Percentiles rank a stretch among this genome's conserved stretches.
Evolutionary conservation across 345 rosid species (phyloP).

Genomic region (Cochlearia excelsa): DNA sequence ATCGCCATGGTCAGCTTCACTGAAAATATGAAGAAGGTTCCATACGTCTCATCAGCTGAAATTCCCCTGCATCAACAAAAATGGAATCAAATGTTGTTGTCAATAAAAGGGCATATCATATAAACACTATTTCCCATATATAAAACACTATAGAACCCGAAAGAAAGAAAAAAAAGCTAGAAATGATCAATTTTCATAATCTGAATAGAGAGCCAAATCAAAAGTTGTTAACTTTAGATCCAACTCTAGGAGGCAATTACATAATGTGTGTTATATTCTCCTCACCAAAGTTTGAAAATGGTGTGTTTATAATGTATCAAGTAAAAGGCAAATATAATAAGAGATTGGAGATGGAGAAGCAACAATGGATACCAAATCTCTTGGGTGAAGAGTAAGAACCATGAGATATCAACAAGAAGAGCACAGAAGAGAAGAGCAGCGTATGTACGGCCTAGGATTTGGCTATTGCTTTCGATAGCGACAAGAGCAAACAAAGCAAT

Average conservation of each 20-base stretch:
- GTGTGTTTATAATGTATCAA: too few relatives aligned
- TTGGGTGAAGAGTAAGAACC: slow-evolving; percentile 67
- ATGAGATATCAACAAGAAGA: slow-evolving; percentile 56
- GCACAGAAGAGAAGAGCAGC: slow-evolving; percentile 75
- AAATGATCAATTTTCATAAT: slow-evolving; percentile 2
- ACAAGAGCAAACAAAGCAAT: slow-evolving; percentile 84
- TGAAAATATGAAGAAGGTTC: slow-evolving; percentile 59
- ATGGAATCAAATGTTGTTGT: background rate
- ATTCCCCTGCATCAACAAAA: slow-evolving; percentile 48
- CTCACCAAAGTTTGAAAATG: too few relatives aligned
- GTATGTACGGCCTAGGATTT: slow-evolving; percentile 73
- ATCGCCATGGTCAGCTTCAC: slow-evolving; percentile 74
- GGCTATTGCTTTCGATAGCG: slow-evolving; percentile 83
- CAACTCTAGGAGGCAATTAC: background rate
- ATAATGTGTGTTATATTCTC: too few relatives aligned
- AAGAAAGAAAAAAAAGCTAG: too few relatives aligned
- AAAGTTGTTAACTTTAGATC: background rate
- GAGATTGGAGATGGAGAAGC: too few relatives aligned
- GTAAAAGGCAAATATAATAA: too few relatives aligned
- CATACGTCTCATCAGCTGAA: slow-evolving; percentile 53
- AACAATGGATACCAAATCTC: slow-evolving; percentile 52
- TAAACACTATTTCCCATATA: too few relatives aligned
- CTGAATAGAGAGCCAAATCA: background rate
- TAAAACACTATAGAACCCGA: too few relatives aligned
- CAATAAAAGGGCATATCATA: background rate